A percentile compares a stretch with the other conserved stretches of the same genome.
Conservation (phyloP, 2,329 filamentous ascomycete species). For the Phyllosticta citrichinensis region DNA sequence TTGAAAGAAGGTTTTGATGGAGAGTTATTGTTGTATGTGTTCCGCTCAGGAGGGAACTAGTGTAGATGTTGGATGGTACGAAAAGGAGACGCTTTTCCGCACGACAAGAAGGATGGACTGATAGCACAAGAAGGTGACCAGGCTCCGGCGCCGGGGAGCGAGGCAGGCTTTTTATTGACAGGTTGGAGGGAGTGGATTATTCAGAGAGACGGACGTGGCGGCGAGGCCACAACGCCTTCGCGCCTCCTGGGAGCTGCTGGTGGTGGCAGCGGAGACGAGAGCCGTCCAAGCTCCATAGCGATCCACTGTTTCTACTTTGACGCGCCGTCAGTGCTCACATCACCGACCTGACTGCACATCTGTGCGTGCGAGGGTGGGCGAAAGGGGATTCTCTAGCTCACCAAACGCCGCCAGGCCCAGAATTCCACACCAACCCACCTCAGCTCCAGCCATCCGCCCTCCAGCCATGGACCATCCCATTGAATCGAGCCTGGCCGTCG, state of each 20-base stretch:
- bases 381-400: background rate
- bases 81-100: background rate
- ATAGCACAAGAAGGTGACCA: constrained; percentile 4
- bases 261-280: background rate
- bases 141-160: background rate
- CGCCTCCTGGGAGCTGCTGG: background rate
- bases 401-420: constrained; percentile 5
- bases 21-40: background rate
- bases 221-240: constrained; percentile 3
- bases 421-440: background rate
- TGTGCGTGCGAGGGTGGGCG: constrained; percentile 6
- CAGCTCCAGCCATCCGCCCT: background rate
- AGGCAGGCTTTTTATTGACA: constrained; percentile 5
- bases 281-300: constrained; percentile 9
- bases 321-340: background rate
- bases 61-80: background rate
- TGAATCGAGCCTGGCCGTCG: too few species aligned
- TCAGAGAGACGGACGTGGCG: constrained; percentile 3
- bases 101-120: constrained; percentile 1
- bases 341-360: constrained; percentile 5
- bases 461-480: too few species aligned
- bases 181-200: constrained; percentile 1
- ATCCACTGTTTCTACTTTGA: constrained; percentile 10
- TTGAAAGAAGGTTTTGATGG: background rate
- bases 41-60: background rate